Evolutionary conservation across 495 filamentous ascomycete genomes (phyloP).

Genomic region (Parathielavia appendiculata): DNA sequence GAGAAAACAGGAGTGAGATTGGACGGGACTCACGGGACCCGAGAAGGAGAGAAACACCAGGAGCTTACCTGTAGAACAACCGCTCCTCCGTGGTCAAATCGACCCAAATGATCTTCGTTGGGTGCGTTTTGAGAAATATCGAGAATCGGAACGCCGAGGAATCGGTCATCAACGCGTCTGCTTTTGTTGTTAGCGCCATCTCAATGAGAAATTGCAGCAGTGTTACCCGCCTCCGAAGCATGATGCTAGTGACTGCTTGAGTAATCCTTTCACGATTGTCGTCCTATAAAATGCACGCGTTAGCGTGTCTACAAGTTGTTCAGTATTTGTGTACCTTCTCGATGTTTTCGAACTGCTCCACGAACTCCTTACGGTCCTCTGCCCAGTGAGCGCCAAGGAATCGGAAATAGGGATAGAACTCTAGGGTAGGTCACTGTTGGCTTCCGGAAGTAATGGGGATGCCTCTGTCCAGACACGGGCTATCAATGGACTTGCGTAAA

Average conservation of each 20-base stretch:
- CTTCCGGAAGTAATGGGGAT: background rate
- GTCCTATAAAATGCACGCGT: background rate
- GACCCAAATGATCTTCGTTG: background rate
- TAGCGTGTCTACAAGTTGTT: background rate
- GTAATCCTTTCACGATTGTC: background rate
- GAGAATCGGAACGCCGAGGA: conserved; percentile 1
- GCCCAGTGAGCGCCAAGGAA: conserved; percentile 7
- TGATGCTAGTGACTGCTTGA: background rate
- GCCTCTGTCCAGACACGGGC: background rate
- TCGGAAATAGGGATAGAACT: conserved; percentile 3
- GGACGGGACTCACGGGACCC: background rate
- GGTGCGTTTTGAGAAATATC: background rate
- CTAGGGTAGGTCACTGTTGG: background rate
- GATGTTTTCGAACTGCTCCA: conserved; percentile 1
- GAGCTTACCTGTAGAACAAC: conserved; percentile 2
- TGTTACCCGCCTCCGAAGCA: conserved; percentile 1
- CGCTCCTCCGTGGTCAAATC: conserved; percentile 5
- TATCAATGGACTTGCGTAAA: background rate
- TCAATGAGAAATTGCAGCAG: background rate
- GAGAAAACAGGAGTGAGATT: background rate
- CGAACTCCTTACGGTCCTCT: background rate
- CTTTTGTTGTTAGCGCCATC: background rate
- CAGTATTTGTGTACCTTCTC: background rate
- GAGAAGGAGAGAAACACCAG: background rate
- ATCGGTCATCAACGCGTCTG: conserved; percentile 1